These are phyloP conservation scores for Hevea brasiliensis DNA, from an alignment of 345 rosid species.

Conservation along the genomic window DNA sequence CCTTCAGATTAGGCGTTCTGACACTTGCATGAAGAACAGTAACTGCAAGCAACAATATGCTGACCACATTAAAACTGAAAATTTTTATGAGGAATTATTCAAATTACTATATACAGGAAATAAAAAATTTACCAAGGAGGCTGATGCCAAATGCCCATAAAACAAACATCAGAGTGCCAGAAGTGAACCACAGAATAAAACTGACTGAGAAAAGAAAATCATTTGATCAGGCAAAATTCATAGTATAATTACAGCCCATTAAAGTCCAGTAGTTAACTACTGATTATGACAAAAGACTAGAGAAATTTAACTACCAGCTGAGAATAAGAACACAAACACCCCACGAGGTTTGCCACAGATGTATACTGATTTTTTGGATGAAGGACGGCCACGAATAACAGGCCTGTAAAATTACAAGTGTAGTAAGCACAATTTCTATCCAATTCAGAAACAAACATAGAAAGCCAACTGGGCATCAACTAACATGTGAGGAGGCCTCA, in stretches of 20 bases:
- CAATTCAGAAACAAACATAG: conserved; percentile 7
- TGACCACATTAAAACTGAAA: background rate
- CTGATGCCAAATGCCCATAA: conserved; percentile 75
- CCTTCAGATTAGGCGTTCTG: conserved; percentile 95
- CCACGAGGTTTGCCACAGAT: conserved; percentile 91
- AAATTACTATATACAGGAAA: background rate
- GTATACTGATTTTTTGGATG: conserved; percentile 72
- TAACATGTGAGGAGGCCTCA: conserved; percentile 95
- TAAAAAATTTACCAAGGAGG: conserved; percentile 52
- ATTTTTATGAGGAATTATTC: too few species aligned
- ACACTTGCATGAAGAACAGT: conserved; percentile 84
- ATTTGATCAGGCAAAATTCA: conserved; percentile 7
- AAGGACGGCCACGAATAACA: conserved; percentile 91
- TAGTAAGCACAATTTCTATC: background rate
- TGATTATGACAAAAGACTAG: background rate
- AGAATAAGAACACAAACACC: conserved; percentile 70
- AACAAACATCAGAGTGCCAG: conserved; percentile 69
- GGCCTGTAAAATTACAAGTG: conserved; percentile 51
- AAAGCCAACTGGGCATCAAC: conserved; percentile 4
- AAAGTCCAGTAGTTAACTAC: too few species aligned
- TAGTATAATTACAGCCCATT: background rate
- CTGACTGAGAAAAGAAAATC: conserved; percentile 47
- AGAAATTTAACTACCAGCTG: conserved; percentile 52
- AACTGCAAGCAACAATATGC: conserved; percentile 38
- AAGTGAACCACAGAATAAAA: conserved; percentile 75